Evolutionary conservation across 2,329 filamentous ascomycete species (phyloP).

Genomic region (Lomentospora prolificans): DNA sequence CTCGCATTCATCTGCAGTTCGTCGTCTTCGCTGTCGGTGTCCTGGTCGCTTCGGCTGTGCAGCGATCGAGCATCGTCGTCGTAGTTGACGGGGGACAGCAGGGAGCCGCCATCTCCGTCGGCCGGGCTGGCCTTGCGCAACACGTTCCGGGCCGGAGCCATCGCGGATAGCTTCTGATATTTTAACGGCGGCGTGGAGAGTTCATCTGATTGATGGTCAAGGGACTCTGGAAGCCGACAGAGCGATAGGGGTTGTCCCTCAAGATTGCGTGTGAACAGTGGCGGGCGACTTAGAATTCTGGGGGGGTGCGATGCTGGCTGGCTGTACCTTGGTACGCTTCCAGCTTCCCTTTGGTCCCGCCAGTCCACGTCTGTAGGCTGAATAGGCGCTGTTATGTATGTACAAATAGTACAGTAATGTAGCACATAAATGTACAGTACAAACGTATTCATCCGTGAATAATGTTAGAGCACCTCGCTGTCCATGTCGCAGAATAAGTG

Average conservation of each 20-base stretch:
- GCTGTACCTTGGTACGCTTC: too few relatives aligned
- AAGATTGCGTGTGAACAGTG: not conserved
- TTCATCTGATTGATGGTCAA: not conserved
- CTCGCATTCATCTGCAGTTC: constrained; percentile 54
- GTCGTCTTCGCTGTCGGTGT: constrained; percentile 69
- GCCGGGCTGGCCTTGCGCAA: not conserved
- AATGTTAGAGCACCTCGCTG: too few relatives aligned
- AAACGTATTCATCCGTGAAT: too few relatives aligned
- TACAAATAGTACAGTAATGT: too few relatives aligned
- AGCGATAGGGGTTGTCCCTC: not conserved
- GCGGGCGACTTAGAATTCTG: not conserved
- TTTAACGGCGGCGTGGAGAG: not conserved
- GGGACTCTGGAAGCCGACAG: not conserved
- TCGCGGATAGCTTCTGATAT: not conserved
- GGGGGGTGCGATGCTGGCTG: too few relatives aligned
- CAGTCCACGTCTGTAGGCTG: not conserved
- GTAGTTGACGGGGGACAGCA: constrained; percentile 55
- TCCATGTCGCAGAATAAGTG: too few relatives aligned
- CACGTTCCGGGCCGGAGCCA: not conserved
- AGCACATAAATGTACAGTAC: too few relatives aligned
- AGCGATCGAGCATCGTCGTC: constrained; percentile 61
- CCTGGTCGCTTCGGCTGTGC: constrained; percentile 59
- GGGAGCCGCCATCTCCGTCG: constrained; percentile 26
- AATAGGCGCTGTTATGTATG: too few relatives aligned
- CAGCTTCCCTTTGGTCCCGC: not conserved